Base-by-base conservation (phyloP, 192 early-diverging fungal genomes). In the Dissophora globulifera region DNA sequence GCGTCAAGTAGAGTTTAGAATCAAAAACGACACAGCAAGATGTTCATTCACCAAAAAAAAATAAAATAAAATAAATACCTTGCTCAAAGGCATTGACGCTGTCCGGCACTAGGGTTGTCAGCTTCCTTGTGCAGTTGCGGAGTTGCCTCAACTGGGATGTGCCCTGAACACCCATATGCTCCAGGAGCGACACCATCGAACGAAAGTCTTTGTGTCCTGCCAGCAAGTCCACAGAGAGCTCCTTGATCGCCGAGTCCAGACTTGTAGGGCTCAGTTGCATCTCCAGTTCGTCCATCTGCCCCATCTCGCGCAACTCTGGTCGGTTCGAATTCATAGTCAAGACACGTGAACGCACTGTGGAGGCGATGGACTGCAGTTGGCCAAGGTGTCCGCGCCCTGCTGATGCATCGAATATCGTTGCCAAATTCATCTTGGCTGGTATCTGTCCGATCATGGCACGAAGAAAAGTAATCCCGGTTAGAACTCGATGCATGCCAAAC, bases 181-280 rank as follows among this genome's bases (percentile, higher is more conserved):
- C 62, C 19, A 75, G 47, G 40, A 65, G 62, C 2, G 30, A 20
- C 0, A 75, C 49, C 56, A 66, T 54, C 11, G 32, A 26, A 9
- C 62, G 62, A 42, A 75, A 75, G 19, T 65, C 70, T 13, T 75
- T 75, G 45, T 75, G 70, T 27, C 70, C 70, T 7, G 55, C 47
- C 33, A 75, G 16, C n/a, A 75, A 29, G 38, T 75, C 70, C 1
- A 19, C 33, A 1, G 57, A 30, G 8, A 42, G 20, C 2, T 60
- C 56, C 5, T 33, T 35, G 3, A 59, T 22, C 29, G 32, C 62
- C 12, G 13, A 30, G 41, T 64, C 56, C 49, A 75, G 15, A 4
- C 48, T 65, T 20, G 50, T 26, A 13, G 48, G 42, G 0, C 27
- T 29, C 17, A 75, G 29, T 0, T 60, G 40, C n/a, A 51, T 31